Conservation (phyloP, 202 grass and related monocot species). For the Tripidium arundinaceum region DNA sequence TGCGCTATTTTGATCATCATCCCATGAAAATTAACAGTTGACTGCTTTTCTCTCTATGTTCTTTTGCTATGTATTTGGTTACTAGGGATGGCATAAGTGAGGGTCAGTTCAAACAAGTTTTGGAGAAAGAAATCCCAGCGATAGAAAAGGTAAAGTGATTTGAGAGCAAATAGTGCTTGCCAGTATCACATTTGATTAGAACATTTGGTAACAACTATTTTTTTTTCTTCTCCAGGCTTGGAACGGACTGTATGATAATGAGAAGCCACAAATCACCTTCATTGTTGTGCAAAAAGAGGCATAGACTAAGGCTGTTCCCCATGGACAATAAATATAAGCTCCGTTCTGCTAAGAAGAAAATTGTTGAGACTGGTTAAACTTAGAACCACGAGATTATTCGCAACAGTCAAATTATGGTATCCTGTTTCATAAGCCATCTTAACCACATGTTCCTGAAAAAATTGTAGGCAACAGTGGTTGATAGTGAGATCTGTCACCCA, state of each 20-base stretch:
- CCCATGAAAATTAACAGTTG: too few species aligned
- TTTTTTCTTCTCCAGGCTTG: constrained; percentile 39
- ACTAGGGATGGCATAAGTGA: too few species aligned
- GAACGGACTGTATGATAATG: constrained; percentile 30
- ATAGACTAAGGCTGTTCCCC: constrained; percentile 60
- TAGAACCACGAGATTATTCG: neutral
- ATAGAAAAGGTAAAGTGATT: constrained; percentile 34
- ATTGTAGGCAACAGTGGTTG: constrained; percentile 61
- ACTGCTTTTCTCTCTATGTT: too few species aligned
- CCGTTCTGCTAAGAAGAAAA: neutral
- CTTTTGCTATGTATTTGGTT: too few species aligned
- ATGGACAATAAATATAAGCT: neutral
- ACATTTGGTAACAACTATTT: neutral
- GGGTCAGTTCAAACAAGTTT: constrained; percentile 42
- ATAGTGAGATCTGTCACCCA: constrained; percentile 63
- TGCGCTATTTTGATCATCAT: too few species aligned
- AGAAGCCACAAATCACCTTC: constrained; percentile 59
- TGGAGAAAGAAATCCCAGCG: constrained; percentile 28
- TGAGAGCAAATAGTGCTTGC: neutral
- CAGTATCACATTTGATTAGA: neutral
- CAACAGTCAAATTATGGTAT: neutral
- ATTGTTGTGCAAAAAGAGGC: constrained; percentile 81
- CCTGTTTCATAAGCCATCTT: neutral
- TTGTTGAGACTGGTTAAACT: neutral
- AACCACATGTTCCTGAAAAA: constrained; percentile 10